These are phyloP conservation scores for Scytalidium sp. DNA, from an alignment of 2,329 filamentous ascomycete species.

Conservation along the genomic window DNA sequence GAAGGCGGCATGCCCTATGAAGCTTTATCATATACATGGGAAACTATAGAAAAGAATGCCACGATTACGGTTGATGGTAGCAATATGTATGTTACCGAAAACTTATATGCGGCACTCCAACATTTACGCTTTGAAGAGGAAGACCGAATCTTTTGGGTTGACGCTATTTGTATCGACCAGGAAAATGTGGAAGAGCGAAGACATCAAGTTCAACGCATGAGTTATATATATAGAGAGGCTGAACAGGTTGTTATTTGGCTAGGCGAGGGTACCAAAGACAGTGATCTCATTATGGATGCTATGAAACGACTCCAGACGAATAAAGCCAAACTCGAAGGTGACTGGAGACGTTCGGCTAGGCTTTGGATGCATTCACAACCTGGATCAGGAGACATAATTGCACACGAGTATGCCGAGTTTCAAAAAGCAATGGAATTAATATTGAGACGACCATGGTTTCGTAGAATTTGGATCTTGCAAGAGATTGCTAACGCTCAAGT, in stretches of 20 bases:
- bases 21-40: conserved; percentile 14
- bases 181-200: conserved; percentile 35
- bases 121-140: background rate
- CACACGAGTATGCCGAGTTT: too few species aligned
- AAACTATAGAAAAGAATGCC: conserved; percentile 1
- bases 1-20: conserved; percentile 7
- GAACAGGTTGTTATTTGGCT: background rate
- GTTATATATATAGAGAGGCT: conserved; percentile 7
- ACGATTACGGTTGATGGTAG: conserved; percentile 8
- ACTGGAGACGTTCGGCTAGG: conserved; percentile 1
- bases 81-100: conserved; percentile 6
- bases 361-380: conserved; percentile 5
- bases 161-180: conserved; percentile 30
- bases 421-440: background rate
- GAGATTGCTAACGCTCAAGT: conserved; percentile 7
- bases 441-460: conserved; percentile 4
- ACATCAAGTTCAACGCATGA: conserved; percentile 10
- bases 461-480: conserved; percentile 10
- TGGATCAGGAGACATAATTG: too few species aligned
- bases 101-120: conserved; percentile 2
- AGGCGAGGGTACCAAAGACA: too few species aligned
- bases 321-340: background rate
- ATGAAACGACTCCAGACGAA: too few species aligned
- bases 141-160: conserved; percentile 33
- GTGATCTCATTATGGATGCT: too few species aligned